Conservation (phyloP, 2,329 filamentous ascomycete species). For the Clathrospora elynae region DNA sequence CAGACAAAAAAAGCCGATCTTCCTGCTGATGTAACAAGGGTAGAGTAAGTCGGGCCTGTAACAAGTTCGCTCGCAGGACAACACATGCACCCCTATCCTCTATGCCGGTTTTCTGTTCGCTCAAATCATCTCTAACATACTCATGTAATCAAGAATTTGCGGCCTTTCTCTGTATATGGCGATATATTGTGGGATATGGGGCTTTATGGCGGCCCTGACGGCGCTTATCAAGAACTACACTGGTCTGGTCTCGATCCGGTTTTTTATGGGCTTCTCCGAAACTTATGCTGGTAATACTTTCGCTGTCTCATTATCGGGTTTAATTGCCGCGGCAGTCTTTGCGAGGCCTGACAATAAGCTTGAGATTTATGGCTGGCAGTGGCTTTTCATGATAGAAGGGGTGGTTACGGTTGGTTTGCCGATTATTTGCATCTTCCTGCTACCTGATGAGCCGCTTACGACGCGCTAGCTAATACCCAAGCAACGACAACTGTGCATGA, state of each 20-base stretch:
- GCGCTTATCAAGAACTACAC: constrained; percentile 35
- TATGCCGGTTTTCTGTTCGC: constrained; percentile 33
- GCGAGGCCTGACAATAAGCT: constrained; percentile 22
- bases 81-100: constrained; percentile 53
- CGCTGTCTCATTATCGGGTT: constrained; percentile 48
- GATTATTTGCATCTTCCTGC: constrained; percentile 37
- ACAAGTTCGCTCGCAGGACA: constrained; percentile 35
- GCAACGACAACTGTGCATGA: constrained; percentile 49
- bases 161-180: constrained; percentile 41
- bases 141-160: constrained; percentile 45
- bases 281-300: constrained; percentile 48
- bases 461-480: constrained; percentile 53
- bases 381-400: constrained; percentile 14
- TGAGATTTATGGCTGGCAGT: constrained; percentile 42
- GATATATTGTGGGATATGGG: constrained; percentile 43
- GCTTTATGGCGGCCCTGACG: constrained; percentile 35
- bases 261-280: constrained; percentile 39
- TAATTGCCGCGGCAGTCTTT: constrained; percentile 47
- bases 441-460: constrained; percentile 45
- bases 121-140: constrained; percentile 52
- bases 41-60: no score
- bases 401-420: constrained; percentile 6
- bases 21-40: no score
- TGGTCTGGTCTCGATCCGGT: constrained; percentile 36
- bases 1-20: no score